A percentile compares a stretch with the other conserved stretches of the same genome.
Evolutionary conservation across 345 rosid species (phyloP).

Genomic region (Orychophragmus violaceus): DNA sequence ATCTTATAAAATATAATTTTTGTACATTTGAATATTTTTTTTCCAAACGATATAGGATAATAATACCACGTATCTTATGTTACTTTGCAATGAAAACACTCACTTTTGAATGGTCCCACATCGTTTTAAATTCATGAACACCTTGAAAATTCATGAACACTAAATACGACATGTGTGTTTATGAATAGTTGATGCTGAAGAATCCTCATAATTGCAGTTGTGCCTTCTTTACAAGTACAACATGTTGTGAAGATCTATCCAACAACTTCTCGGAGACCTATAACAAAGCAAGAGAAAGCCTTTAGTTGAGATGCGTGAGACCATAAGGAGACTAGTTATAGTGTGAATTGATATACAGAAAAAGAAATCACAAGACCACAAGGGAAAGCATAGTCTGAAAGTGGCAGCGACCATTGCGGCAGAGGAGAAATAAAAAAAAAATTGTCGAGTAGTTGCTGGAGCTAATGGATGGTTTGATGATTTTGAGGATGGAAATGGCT

Average conservation of each 20-base stretch:
- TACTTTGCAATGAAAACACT: too few relatives aligned
- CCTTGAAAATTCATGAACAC: too few relatives aligned
- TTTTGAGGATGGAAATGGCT: background rate
- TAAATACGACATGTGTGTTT: background rate
- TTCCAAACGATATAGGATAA: too few relatives aligned
- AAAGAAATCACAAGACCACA: background rate
- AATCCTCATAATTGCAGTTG: background rate
- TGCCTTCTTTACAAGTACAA: background rate
- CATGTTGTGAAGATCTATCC: background rate
- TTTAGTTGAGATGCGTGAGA: background rate
- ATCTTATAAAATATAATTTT: too few relatives aligned
- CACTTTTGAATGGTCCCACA: too few relatives aligned
- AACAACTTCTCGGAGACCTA: background rate
- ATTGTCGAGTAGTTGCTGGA: background rate
- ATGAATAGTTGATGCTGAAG: background rate
- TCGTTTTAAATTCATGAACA: too few relatives aligned
- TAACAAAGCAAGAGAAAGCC: background rate
- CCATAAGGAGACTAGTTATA: background rate
- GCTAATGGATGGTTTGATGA: background rate
- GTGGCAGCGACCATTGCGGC: background rate
- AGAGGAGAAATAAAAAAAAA: background rate
- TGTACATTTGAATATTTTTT: too few relatives aligned
- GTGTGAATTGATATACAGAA: background rate
- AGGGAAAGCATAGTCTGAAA: background rate
- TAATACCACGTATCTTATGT: too few relatives aligned